Evolutionary conservation across 768 basidiomycete species (phyloP).

Genomic region (Russula sp.): DNA sequence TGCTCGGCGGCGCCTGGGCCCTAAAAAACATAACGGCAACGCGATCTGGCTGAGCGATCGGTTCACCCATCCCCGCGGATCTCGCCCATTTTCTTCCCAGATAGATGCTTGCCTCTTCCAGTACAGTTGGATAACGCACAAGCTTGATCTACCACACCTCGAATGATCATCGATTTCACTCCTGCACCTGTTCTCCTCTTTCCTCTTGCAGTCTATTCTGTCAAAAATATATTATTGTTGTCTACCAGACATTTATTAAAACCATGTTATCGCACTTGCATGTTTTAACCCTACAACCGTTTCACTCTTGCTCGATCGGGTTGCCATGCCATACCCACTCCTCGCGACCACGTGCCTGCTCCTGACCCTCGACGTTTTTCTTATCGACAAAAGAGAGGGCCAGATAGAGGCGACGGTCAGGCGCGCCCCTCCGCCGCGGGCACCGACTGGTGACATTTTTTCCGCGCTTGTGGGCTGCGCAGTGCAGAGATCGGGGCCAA

Average conservation of each 20-base stretch:
- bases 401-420: background rate
- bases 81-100: slow-evolving; percentile 16
- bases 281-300: background rate
- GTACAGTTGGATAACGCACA: background rate
- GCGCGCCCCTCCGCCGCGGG: background rate
- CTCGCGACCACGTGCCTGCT: slow-evolving; percentile 3
- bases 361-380: background rate
- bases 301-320: slow-evolving; percentile 16
- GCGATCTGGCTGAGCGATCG: slow-evolving; percentile 18
- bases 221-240: too few relatives aligned
- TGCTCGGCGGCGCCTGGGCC: slow-evolving; percentile 17
- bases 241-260: slow-evolving; percentile 1
- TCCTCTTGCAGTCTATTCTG: too few relatives aligned
- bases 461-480: background rate
- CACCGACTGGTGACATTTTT: too few relatives aligned
- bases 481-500: too few relatives aligned
- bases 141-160: slow-evolving; percentile 1
- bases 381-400: too few relatives aligned
- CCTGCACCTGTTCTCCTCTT: too few relatives aligned
- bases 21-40: slow-evolving; percentile 17
- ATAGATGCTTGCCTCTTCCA: background rate
- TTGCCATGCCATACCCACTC: slow-evolving; percentile 11
- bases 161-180: slow-evolving; percentile 13
- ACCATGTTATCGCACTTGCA: background rate
- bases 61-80: slow-evolving; percentile 17